Base-by-base conservation (phyloP, 768 basidiomycete species). In the Arthromyces matolae region DNA sequence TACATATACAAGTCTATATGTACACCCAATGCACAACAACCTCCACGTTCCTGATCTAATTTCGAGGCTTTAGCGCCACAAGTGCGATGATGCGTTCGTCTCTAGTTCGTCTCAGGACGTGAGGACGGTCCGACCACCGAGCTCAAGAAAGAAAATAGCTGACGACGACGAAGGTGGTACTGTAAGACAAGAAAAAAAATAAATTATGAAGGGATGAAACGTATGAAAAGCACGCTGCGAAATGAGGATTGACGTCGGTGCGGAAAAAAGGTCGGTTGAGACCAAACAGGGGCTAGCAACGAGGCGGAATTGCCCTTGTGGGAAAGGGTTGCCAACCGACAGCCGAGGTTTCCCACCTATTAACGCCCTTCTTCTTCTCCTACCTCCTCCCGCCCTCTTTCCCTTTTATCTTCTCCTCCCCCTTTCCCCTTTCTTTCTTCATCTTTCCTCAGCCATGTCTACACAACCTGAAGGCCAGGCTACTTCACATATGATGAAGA, bases 401-500 rank as follows among this genome's bases (percentile, higher is more conserved):
- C 50, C 45, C 64, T 25, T 57, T 60, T 49, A 46, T 54, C 41
- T 46, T 51, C 58, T 47, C 52, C 57, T 41, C 49, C 54, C 50
- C 51, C 57, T 54, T 44, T 50, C 62, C 56, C 67, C 60, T 64
- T 59, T 60, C 61, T 72, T 64, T 83, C 79, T 54, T 77, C 75
- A 46, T 79, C 36, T 56, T 59, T 57, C 51, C 50, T 48, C 47
- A 53, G 60, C 62, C 55, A 71, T 74, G 69, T 62, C 70, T 42
- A 58, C 63, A 29, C 59, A 64, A 52, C 57, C 72, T 48, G 77
- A 75, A 40, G 71, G 77, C 24, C 77, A 78, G 58, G 74, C 80
- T 55, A 82, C 87, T 33, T 91, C 89, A 22, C 93, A 95, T 68
- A 90, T 95, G 89, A 96, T 97, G 93, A 94, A 95, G 81, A 95